These are phyloP conservation scores for Isabelozyma rhagii DNA, from an alignment of 805 yeast genomes.

Conservation along the genomic window DNA sequence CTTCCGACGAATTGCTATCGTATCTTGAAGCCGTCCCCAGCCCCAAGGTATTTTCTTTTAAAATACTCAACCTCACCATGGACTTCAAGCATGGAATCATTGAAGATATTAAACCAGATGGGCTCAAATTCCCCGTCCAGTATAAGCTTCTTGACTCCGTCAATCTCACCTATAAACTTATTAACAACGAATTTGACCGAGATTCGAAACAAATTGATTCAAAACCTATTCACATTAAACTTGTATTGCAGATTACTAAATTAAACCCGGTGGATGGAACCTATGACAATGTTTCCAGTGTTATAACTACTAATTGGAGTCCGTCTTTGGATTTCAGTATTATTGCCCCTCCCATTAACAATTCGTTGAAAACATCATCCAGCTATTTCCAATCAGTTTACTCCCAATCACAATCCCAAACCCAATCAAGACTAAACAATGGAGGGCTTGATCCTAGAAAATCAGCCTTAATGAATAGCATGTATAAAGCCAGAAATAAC, in stretches of 20 bases:
- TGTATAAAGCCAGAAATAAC: slow-evolving; percentile 13
- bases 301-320: slow-evolving; percentile 35
- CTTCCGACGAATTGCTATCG: slow-evolving; percentile 37
- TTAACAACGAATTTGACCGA: slow-evolving; percentile 26
- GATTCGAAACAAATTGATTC: slow-evolving; percentile 14
- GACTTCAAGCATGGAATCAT: slow-evolving; percentile 27
- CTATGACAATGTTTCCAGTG: slow-evolving; percentile 18
- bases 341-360: slow-evolving; percentile 37
- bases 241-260: slow-evolving; percentile 24
- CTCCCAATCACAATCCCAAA: slow-evolving; percentile 13
- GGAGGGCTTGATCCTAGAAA: slow-evolving; percentile 10
- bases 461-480: slow-evolving; percentile 18
- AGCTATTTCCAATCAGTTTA: slow-evolving; percentile 17
- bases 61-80: slow-evolving; percentile 18
- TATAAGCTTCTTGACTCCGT: slow-evolving; percentile 28
- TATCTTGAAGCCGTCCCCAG: slow-evolving; percentile 3
- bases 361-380: slow-evolving; percentile 26
- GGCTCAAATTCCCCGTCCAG: slow-evolving; percentile 20
- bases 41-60: slow-evolving; percentile 12
- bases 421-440: slow-evolving; percentile 3
- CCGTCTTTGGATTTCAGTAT: slow-evolving; percentile 37
- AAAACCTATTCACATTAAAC: slow-evolving; percentile 23
- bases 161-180: slow-evolving; percentile 32
- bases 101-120: slow-evolving; percentile 15
- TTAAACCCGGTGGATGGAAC: slow-evolving; percentile 2